Conservation (phyloP, 352 stramenopile species). For the Globisporangium ultimum region DNA sequence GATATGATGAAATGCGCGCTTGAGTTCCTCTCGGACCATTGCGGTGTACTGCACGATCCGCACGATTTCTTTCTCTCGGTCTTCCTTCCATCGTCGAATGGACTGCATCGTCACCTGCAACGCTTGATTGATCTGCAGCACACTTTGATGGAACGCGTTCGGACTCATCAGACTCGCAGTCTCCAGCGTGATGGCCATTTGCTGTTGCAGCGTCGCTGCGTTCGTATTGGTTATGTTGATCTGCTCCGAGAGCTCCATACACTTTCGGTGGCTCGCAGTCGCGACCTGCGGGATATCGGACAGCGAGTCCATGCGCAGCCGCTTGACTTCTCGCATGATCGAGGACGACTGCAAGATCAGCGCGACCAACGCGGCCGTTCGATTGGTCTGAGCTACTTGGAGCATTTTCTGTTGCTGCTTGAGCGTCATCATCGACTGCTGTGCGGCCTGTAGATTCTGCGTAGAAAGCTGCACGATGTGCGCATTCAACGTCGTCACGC, state of each 20-base stretch:
- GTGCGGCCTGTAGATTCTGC: conserved; percentile 34
- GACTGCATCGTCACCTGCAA: conserved; percentile 46
- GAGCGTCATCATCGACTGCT: conserved; percentile 22
- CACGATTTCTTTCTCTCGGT: conserved; percentile 63
- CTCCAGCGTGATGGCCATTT: conserved; percentile 37
- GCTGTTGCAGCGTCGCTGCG: conserved; percentile 30
- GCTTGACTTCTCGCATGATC: conserved; percentile 54
- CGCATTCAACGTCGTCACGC: conserved; percentile 32
- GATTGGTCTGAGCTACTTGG: conserved; percentile 20
- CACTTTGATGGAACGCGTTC: conserved; percentile 35
- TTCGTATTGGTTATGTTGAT: conserved; percentile 41
- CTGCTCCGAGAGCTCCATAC: conserved; percentile 43
- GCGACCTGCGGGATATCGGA: conserved; percentile 60
- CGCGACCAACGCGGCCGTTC: conserved; percentile 40
- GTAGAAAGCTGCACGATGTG: conserved; percentile 45
- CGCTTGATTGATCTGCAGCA: conserved; percentile 35
- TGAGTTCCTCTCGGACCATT: conserved; percentile 48
- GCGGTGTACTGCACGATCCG: conserved; percentile 69
- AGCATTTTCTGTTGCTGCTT: conserved; percentile 29
- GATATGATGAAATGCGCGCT: conserved; percentile 29
- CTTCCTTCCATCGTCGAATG: conserved; percentile 38
- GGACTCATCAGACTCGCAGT: conserved; percentile 22
- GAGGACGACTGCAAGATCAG: conserved; percentile 52
- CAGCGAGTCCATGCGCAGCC: conserved; percentile 45
- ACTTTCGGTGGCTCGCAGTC: conserved; percentile 51